Percentiles rank a stretch among this genome's conserved stretches.
phyloP scores from a whole-genome alignment of 129 eudicot genomes.

The Smallanthus sonchifolius region DNA sequence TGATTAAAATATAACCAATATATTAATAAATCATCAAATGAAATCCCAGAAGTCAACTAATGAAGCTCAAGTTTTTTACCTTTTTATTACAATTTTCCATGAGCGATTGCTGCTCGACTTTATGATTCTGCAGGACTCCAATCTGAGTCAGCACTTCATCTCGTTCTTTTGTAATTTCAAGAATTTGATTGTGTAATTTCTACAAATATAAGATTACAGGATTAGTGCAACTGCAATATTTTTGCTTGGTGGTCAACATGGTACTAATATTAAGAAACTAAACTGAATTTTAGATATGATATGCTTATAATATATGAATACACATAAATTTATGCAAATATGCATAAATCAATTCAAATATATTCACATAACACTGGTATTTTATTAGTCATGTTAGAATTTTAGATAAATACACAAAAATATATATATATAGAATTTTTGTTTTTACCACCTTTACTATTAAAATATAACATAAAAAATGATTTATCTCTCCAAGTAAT shows the following conservation, averaged over 20 bases:
- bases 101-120: slow-evolving; percentile 24
- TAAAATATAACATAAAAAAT: too few relatives aligned
- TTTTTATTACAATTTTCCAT: slow-evolving; percentile 16
- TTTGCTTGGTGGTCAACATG: neutral
- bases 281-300: slow-evolving; percentile 41
- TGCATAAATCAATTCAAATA: too few relatives aligned
- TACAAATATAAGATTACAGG: slow-evolving; percentile 2
- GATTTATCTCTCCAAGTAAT: too few relatives aligned
- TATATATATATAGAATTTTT: too few relatives aligned
- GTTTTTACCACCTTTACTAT: too few relatives aligned
- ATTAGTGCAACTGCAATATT: neutral
- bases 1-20: slow-evolving; percentile 9
- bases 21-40: neutral
- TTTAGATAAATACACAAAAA: too few relatives aligned
- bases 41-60: neutral
- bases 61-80: slow-evolving; percentile 23
- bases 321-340: too few relatives aligned
- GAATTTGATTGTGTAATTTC: slow-evolving; percentile 23
- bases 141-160: slow-evolving; percentile 14
- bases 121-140: slow-evolving; percentile 22
- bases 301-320: too few relatives aligned
- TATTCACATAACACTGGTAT: too few relatives aligned
- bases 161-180: slow-evolving; percentile 24
- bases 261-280: slow-evolving; percentile 7
- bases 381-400: too few relatives aligned